These are phyloP conservation scores for Kazachstania kunashirensis DNA, from an alignment of 805 yeast species.

Conservation along the genomic window DNA sequence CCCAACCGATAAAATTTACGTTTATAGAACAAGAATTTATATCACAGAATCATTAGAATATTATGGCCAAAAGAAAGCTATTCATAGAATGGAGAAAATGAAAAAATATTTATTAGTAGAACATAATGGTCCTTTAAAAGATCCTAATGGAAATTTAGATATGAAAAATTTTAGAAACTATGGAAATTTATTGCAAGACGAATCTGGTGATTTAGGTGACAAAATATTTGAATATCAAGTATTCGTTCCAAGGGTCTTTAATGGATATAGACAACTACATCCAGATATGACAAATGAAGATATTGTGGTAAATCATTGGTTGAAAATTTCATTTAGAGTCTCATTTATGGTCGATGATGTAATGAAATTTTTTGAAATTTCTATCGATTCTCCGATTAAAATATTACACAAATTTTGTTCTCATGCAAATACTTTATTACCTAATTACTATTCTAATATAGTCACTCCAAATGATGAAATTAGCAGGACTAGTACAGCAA, in stretches of 20 bases:
- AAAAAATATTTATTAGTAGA: slow-evolving; percentile 71
- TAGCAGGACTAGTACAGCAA: slow-evolving; percentile 3
- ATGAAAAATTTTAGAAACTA: slow-evolving; percentile 26
- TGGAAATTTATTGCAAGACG: slow-evolving; percentile 32
- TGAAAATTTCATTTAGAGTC: slow-evolving; percentile 73
- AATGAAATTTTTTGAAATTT: slow-evolving; percentile 81
- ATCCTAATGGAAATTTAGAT: slow-evolving; percentile 11
- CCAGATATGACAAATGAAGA: slow-evolving; percentile 75
- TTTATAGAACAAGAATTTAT: slow-evolving; percentile 76
- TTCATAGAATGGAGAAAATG: slow-evolving; percentile 82
- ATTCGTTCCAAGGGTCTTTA: slow-evolving; percentile 60
- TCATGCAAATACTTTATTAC: slow-evolving; percentile 66
- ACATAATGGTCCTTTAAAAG: slow-evolving; percentile 48
- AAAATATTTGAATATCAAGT: slow-evolving; percentile 77
- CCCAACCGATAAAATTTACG: slow-evolving; percentile 74
- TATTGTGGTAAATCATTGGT: slow-evolving; percentile 89
- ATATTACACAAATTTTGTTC: slow-evolving; percentile 66
- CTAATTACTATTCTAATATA: slow-evolving; percentile 41
- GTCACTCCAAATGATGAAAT: neutral
- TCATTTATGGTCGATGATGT: slow-evolving; percentile 53
- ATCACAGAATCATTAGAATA: slow-evolving; percentile 84
- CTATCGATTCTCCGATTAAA: slow-evolving; percentile 88
- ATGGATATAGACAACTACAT: slow-evolving; percentile 49
- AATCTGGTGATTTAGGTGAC: slow-evolving; percentile 49
- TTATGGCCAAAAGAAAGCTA: slow-evolving; percentile 65